Evolutionary conservation across 768 basidiomycete species (phyloP).

Genomic region (Lactifluus echinatus): DNA sequence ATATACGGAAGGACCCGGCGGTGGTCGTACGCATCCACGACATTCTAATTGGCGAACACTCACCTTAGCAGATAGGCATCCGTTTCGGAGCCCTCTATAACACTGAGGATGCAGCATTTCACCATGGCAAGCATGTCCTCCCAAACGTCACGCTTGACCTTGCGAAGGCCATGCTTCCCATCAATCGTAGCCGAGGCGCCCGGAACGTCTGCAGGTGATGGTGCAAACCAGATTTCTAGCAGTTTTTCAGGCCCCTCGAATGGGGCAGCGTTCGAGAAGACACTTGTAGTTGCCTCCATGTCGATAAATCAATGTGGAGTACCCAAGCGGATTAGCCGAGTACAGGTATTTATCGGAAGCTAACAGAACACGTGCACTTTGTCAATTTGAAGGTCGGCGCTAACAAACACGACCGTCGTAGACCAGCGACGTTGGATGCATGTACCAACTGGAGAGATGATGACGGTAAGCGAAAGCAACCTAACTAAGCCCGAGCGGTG

Average conservation of each 20-base stretch:
- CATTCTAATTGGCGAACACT: slow-evolving; percentile 21
- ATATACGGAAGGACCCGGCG: not conserved
- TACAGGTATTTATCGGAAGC: not conserved
- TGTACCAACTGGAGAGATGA: slow-evolving; percentile 6
- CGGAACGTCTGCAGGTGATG: slow-evolving; percentile 55
- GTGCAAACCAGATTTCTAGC: slow-evolving; percentile 95
- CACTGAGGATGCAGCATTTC: slow-evolving; percentile 90
- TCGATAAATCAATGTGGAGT: not conserved
- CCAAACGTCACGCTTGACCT: slow-evolving; percentile 71
- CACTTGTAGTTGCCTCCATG: slow-evolving; percentile 7
- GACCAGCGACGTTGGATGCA: slow-evolving; percentile 13
- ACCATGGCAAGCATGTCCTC: slow-evolving; percentile 97
- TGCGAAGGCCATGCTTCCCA: slow-evolving; percentile 63
- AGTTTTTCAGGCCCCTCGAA: slow-evolving; percentile 95
- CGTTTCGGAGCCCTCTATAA: slow-evolving; percentile 78
- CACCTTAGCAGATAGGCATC: slow-evolving; percentile 97
- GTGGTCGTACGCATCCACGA: not conserved
- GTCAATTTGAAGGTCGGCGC: not conserved
- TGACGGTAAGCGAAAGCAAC: not conserved
- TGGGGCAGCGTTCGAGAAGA: slow-evolving; percentile 31
- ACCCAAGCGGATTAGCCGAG: not conserved
- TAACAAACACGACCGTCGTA: slow-evolving; percentile 6
- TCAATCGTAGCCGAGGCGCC: slow-evolving; percentile 31
- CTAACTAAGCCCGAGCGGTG: too few species aligned
- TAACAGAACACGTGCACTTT: not conserved